Evolutionary conservation across 139 green algal genomes (phyloP).

Genomic region (Chlamydomonas sp.): DNA sequence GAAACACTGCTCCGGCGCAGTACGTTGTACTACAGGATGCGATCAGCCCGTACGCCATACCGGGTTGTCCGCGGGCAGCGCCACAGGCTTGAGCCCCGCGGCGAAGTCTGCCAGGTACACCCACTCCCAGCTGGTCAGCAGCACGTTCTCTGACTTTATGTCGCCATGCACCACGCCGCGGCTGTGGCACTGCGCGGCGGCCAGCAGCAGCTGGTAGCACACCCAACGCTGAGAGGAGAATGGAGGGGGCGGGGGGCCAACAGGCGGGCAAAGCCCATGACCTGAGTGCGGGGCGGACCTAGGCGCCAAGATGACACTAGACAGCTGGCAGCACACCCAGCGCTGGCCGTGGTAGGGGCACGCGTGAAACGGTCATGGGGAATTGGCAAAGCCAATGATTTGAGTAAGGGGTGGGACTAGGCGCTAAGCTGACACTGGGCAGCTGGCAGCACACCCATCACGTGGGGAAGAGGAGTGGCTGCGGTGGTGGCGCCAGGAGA

Average conservation of each 20-base stretch:
- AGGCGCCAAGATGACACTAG: not conserved
- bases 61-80: slow-evolving; percentile 94
- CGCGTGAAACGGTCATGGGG: not conserved
- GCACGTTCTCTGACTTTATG: slow-evolving; percentile 94
- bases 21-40: no score
- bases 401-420: no score
- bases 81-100: slow-evolving; percentile 88
- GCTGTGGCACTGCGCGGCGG: slow-evolving; percentile 78
- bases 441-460: no score
- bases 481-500: no score
- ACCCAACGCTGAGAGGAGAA: slow-evolving; percentile 81
- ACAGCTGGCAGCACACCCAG: slow-evolving; percentile 95
- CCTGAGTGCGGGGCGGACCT: no score
- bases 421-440: no score
- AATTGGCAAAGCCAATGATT: not conserved
- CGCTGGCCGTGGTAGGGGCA: slow-evolving; percentile 48
- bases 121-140: slow-evolving; percentile 96
- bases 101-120: slow-evolving; percentile 93
- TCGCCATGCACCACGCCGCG: slow-evolving; percentile 91
- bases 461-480: no score
- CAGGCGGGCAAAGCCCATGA: not conserved
- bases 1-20: no score
- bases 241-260: not conserved
- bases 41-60: slow-evolving; percentile 17
- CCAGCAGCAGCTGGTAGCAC: slow-evolving; percentile 91